Percentiles rank a stretch among this genome's conserved stretches.
These are phyloP conservation scores for Penicillium brevicompactum DNA, from an alignment of 2,329 filamentous ascomycete genomes.

Conservation along the genomic window DNA sequence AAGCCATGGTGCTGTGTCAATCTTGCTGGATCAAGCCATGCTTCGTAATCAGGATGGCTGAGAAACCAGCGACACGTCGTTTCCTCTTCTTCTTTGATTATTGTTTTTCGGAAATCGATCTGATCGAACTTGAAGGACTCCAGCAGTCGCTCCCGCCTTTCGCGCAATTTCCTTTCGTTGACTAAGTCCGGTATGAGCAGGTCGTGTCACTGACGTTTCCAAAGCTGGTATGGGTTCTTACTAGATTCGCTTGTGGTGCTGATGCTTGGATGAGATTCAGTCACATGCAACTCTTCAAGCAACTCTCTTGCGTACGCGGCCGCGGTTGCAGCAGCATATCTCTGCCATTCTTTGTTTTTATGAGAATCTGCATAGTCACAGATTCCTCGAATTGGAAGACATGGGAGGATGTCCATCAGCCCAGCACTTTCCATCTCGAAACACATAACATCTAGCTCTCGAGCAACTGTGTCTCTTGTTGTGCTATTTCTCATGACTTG, in stretches of 20 bases:
- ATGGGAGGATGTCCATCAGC: conserved; percentile 18
- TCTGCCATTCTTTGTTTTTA: conserved; percentile 18
- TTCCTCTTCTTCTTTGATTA: conserved; percentile 40
- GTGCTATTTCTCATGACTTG: conserved; percentile 24
- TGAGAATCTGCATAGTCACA: conserved; percentile 24
- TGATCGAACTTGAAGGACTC: conserved; percentile 41
- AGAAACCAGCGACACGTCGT: conserved; percentile 50
- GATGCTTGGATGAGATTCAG: not conserved
- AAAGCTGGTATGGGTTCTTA: not conserved
- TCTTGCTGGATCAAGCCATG: conserved; percentile 39
- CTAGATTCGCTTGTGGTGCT: not conserved
- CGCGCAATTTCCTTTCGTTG: conserved; percentile 1
- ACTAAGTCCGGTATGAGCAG: not conserved
- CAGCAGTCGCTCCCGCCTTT: conserved; percentile 16
- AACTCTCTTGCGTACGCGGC: conserved; percentile 27
- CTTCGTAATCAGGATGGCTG: conserved; percentile 33
- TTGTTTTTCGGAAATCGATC: conserved; percentile 42
- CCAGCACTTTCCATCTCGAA: conserved; percentile 25
- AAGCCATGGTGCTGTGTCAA: conserved; percentile 30
- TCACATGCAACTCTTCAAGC: conserved; percentile 11
- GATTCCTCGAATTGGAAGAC: conserved; percentile 18
- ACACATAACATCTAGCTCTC: conserved; percentile 19
- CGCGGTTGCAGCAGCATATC: conserved; percentile 19
- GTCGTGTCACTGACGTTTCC: too few species aligned
- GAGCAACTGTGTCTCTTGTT: conserved; percentile 16